Conservation (phyloP, 305 asterid genomes). For the Solanum hybrid region DNA sequence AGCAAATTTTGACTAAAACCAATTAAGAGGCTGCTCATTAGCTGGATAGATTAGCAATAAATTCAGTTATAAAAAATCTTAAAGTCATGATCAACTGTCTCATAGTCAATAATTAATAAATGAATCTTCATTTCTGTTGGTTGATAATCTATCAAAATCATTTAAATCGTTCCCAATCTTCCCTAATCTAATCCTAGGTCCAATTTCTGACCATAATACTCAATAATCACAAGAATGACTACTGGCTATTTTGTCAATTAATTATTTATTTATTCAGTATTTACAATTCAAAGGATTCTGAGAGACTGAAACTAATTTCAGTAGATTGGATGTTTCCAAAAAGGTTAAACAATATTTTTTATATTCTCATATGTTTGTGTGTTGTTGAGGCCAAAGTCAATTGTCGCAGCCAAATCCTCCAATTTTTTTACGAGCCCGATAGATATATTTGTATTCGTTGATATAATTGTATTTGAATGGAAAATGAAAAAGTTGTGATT, state of each 20-base stretch:
- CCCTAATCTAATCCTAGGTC: not conserved
- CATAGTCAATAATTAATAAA: not conserved
- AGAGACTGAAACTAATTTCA: not conserved
- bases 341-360: not conserved
- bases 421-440: not conserved
- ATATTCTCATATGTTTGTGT: not conserved
- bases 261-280: not conserved
- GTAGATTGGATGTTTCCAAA: not conserved
- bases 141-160: not conserved
- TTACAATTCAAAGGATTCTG: not conserved
- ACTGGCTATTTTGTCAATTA: not conserved
- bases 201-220: not conserved
- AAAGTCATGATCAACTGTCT: not conserved
- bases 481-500: not conserved
- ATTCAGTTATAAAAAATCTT: not conserved
- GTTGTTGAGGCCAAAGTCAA: not conserved
- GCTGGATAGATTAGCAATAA: not conserved
- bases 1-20: not conserved
- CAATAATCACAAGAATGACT: not conserved
- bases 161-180: not conserved
- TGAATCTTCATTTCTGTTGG: not conserved
- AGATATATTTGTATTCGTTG: not conserved
- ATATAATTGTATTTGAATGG: not conserved
- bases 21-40: not conserved
- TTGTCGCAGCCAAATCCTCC: not conserved